Conservation (phyloP, 371 early-diverging fungal genomes). For the Lichtheimia hyalospora region DNA sequence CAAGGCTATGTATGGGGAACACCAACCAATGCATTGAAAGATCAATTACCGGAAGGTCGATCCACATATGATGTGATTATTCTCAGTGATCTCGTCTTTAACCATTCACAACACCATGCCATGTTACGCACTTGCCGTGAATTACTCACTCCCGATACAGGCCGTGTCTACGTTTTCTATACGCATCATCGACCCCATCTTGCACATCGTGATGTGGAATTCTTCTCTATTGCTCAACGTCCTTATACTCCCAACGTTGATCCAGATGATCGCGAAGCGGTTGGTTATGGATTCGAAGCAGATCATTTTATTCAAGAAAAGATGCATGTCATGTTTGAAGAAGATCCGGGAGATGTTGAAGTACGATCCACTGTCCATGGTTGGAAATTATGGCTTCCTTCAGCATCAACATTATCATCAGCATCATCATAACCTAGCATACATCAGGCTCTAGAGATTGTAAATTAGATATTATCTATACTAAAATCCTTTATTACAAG, state of each 20-base stretch:
- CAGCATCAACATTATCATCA: too few relatives aligned
- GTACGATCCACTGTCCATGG: conserved; percentile 87
- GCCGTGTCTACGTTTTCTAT: conserved; percentile 66
- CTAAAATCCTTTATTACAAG: neutral
- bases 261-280: conserved; percentile 50
- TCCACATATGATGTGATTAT: conserved; percentile 79
- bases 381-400: conserved; percentile 54
- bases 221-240: conserved; percentile 76
- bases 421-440: too few relatives aligned
- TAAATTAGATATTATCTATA: too few relatives aligned
- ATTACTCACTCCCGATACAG: conserved; percentile 58
- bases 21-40: conserved; percentile 53
- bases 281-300: conserved; percentile 71
- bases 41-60: conserved; percentile 24
- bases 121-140: conserved; percentile 69
- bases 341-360: conserved; percentile 80
- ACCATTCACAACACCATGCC: conserved; percentile 80
- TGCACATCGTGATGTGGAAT: conserved; percentile 77
- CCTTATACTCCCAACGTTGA: conserved; percentile 34
- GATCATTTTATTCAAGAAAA: conserved; percentile 69
- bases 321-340: conserved; percentile 86
- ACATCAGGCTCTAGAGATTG: too few relatives aligned
- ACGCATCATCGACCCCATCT: conserved; percentile 72
- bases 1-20: conserved; percentile 89
- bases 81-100: conserved; percentile 89